Percentiles rank a stretch among this genome's conserved stretches.
phyloP scores from a whole-genome alignment of 2,329 filamentous ascomycete genomes.

The Thielaviopsis musarum region DNA sequence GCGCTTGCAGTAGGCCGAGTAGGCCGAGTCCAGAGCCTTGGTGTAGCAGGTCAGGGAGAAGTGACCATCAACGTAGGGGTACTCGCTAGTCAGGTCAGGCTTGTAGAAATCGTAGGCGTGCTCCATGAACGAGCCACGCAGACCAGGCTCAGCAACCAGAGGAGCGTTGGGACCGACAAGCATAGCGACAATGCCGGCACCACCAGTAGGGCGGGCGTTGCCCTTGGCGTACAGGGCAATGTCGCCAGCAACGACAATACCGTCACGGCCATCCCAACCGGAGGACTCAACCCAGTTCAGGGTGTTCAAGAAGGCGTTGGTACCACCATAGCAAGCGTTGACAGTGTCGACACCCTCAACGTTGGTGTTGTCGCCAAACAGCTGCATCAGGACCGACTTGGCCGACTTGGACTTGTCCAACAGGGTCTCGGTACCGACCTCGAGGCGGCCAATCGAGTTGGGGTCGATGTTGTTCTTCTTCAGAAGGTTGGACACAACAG shows the following conservation, averaged over 20 bases:
- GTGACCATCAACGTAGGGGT: conserved; percentile 71
- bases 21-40: conserved; percentile 63
- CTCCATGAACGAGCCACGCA: conserved; percentile 65
- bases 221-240: conserved; percentile 79
- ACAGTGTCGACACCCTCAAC: conserved; percentile 69
- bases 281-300: conserved; percentile 80
- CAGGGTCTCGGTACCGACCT: conserved; percentile 74
- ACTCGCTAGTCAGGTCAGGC: conserved; percentile 74
- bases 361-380: conserved; percentile 71
- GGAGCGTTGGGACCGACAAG: conserved; percentile 65
- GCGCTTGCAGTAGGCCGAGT: conserved; percentile 63
- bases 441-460: conserved; percentile 61
- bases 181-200: conserved; percentile 64
- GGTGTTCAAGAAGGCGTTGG: conserved; percentile 69
- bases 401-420: conserved; percentile 85
- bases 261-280: conserved; percentile 70
- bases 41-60: conserved; percentile 72
- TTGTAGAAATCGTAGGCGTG: conserved; percentile 87
- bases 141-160: conserved; percentile 59
- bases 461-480: conserved; percentile 71
- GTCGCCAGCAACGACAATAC: conserved; percentile 63
- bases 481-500: conserved; percentile 59
- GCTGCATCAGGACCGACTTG: conserved; percentile 77
- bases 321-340: conserved; percentile 77
- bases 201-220: conserved; percentile 63